A percentile compares a stretch with the other conserved stretches of the same genome.
These are phyloP conservation scores for Miscanthus sacchariflorus DNA, from an alignment of 202 grass and related monocot species.

Conservation along the genomic window DNA sequence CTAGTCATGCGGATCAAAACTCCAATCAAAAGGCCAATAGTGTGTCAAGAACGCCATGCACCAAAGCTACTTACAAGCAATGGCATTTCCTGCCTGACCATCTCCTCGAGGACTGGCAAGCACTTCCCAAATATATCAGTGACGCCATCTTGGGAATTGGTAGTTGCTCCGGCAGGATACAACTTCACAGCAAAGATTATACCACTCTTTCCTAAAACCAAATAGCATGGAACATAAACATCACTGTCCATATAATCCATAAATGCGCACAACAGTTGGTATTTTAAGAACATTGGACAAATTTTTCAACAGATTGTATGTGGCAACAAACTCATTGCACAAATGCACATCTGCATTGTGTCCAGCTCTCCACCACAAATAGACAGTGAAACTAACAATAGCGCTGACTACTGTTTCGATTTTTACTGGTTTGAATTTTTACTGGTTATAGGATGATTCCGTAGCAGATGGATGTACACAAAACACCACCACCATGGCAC, in stretches of 20 bases:
- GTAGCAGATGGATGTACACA: background rate
- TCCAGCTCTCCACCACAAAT: background rate
- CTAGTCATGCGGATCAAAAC: background rate
- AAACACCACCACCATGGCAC: background rate
- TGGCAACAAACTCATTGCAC: background rate
- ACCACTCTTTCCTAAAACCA: constrained; percentile 73
- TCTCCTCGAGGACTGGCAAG: constrained; percentile 82
- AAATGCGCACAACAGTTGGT: background rate
- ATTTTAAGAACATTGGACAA: background rate
- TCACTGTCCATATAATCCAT: constrained; percentile 23
- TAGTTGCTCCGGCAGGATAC: constrained; percentile 95
- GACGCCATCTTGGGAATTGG: constrained; percentile 95
- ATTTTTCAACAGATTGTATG: background rate
- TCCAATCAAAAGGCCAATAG: background rate
- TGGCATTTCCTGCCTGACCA: constrained; percentile 86
- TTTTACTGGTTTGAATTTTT: constrained; percentile 10
- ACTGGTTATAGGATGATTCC: background rate
- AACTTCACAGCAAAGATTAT: constrained; percentile 83
- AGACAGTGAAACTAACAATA: background rate
- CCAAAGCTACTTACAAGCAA: constrained; percentile 82
- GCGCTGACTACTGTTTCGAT: background rate
- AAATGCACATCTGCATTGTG: background rate
- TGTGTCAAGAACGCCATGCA: background rate
- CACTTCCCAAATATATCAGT: constrained; percentile 89
- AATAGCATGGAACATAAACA: constrained; percentile 43